Evolutionary conservation across 176 grass and related monocot species (phyloP).

Genomic region (Tuctoria greenei): DNA sequence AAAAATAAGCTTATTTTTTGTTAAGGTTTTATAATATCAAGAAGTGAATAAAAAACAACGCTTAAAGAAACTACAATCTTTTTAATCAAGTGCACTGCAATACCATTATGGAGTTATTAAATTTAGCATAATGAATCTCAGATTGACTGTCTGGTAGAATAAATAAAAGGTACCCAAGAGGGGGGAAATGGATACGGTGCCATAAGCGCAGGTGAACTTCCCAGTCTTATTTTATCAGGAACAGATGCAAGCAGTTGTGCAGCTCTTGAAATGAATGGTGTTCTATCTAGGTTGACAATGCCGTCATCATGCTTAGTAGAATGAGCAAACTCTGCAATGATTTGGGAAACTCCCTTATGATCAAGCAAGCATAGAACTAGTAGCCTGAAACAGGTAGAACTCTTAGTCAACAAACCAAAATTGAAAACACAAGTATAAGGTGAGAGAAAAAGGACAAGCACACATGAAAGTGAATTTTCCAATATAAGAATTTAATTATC

Average conservation of each 20-base stretch:
- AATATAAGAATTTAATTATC: background rate
- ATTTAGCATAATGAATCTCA: conserved; percentile 20
- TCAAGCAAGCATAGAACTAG: conserved; percentile 72
- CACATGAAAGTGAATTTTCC: conserved; percentile 5
- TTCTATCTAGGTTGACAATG: conserved; percentile 44
- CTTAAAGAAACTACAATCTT: background rate
- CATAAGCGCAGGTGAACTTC: conserved; percentile 52
- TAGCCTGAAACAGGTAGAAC: conserved; percentile 53
- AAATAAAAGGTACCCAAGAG: conserved; percentile 9
- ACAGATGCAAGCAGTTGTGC: conserved; percentile 79
- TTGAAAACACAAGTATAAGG: background rate
- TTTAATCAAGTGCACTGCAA: background rate
- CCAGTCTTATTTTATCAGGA: conserved; percentile 85
- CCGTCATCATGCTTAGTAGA: conserved; percentile 38
- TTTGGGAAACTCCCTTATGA: conserved; percentile 65
- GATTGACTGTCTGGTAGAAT: background rate
- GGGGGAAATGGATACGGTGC: conserved; percentile 64
- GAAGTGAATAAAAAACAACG: background rate
- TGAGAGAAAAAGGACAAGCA: background rate
- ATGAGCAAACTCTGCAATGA: conserved; percentile 57
- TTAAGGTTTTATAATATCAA: conserved; percentile 54
- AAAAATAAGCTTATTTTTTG: conserved; percentile 74
- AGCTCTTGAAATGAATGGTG: conserved; percentile 53
- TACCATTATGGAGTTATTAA: background rate
- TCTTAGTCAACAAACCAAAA: conserved; percentile 27